A percentile compares a stretch with the other conserved stretches of the same genome.
phyloP scores from a whole-genome alignment of 306 rosid genomes.

The Cucurbita maxima region DNA sequence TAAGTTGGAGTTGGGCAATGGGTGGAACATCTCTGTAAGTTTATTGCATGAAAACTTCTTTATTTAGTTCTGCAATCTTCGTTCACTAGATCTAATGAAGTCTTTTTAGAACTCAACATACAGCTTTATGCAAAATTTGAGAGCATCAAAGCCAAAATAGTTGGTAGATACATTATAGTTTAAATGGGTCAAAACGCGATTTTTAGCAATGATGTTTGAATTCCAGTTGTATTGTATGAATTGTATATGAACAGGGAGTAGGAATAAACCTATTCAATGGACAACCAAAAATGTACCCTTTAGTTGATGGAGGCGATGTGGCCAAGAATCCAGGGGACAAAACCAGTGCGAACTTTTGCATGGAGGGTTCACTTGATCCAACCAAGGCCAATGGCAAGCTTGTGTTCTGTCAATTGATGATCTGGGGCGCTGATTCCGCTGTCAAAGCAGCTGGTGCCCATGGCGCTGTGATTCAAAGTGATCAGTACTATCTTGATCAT shows the following conservation, averaged over 20 bases:
- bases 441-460: conserved; percentile 52
- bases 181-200: not conserved
- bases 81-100: too few relatives aligned
- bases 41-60: not conserved
- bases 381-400: conserved; percentile 49
- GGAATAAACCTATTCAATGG: conserved; percentile 53
- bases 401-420: conserved; percentile 30
- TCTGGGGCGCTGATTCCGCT: conserved; percentile 49
- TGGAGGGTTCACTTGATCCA: conserved; percentile 36
- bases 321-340: conserved; percentile 27
- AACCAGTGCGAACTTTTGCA: conserved; percentile 32
- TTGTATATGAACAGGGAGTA: conserved; percentile 33
- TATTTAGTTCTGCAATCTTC: too few relatives aligned
- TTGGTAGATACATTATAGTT: too few relatives aligned
- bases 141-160: not conserved
- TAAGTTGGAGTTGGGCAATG: conserved; percentile 49
- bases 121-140: not conserved
- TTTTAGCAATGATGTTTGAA: too few relatives aligned
- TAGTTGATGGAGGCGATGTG: conserved; percentile 47
- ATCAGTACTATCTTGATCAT: conserved; percentile 23
- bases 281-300: conserved; percentile 31
- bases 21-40: conserved; percentile 51
- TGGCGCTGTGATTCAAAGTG: conserved; percentile 43
- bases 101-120: not conserved
- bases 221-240: too few relatives aligned